Percentiles rank a stretch among this genome's conserved stretches.
Evolutionary conservation across 768 basidiomycete species (phyloP).

Genomic region (Suillus ampliporus): DNA sequence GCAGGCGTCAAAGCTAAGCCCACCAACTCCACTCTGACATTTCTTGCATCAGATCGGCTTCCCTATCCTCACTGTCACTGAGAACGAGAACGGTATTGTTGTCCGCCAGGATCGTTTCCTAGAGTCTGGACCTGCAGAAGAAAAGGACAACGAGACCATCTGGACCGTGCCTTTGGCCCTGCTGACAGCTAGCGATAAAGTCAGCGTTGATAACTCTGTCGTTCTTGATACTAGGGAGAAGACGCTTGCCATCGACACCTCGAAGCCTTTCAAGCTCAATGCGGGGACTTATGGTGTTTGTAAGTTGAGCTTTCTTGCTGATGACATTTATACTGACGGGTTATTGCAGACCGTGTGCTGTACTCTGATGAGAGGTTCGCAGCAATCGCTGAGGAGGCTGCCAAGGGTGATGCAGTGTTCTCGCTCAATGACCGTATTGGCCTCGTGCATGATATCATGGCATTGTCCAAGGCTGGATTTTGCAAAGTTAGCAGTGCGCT

Average conservation of each 20-base stretch:
- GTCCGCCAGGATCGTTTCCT: conserved; percentile 93
- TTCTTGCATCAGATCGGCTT: conserved; percentile 65
- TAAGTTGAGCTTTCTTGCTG: conserved; percentile 43
- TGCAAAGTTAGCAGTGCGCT: conserved; percentile 78
- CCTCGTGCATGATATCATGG: conserved; percentile 81
- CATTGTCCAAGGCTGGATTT: conserved; percentile 82
- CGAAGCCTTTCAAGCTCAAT: conserved; percentile 87
- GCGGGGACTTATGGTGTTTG: conserved; percentile 89
- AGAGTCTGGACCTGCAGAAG: conserved; percentile 77
- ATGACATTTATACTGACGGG: conserved; percentile 10
- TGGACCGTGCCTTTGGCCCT: conserved; percentile 55
- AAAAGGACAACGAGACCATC: conserved; percentile 85
- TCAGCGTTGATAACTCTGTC: conserved; percentile 60
- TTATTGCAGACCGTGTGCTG: conserved; percentile 72
- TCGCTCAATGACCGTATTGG: conserved; percentile 88
- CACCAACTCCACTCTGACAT: not conserved
- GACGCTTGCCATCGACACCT: conserved; percentile 73
- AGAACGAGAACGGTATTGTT: conserved; percentile 70
- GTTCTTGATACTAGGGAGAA: conserved; percentile 74
- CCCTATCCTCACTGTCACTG: conserved; percentile 88
- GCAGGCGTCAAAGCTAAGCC: conserved; percentile 35
- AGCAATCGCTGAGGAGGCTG: conserved; percentile 81
- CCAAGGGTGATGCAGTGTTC: conserved; percentile 68
- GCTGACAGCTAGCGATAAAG: conserved; percentile 59
- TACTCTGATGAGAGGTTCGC: conserved; percentile 83